Conservation (phyloP, 768 basidiomycete genomes). For the Serendipita sp. region DNA sequence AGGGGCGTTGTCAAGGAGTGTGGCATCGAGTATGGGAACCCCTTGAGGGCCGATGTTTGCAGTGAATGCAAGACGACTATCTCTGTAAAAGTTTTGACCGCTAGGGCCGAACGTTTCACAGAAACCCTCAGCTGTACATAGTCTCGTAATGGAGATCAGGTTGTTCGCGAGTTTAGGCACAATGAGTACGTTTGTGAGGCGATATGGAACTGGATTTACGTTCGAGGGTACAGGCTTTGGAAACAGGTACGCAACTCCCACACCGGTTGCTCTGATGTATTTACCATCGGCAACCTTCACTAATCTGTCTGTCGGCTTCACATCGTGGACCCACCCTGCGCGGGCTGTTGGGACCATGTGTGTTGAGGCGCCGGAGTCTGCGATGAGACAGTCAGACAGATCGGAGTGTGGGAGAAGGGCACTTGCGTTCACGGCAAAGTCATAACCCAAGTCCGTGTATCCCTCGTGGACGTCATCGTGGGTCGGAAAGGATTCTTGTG, state of each 20-base stretch:
- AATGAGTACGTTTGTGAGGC: conserved; percentile 7
- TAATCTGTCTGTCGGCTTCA: neutral
- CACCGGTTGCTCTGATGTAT: neutral
- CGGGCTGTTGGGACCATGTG: neutral
- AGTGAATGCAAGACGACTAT: neutral
- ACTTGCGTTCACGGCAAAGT: too few relatives aligned
- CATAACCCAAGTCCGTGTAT: too few relatives aligned
- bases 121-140: neutral
- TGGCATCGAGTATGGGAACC: neutral
- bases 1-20: neutral
- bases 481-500: too few relatives aligned
- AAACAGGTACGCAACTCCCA: neutral
- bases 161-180: conserved; percentile 4
- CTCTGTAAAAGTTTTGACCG: neutral
- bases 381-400: neutral
- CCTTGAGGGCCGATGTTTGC: neutral
- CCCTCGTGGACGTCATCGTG: too few relatives aligned
- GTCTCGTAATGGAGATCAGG: conserved; percentile 4
- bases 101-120: neutral
- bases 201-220: neutral
- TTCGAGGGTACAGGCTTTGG: neutral
- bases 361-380: neutral
- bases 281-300: neutral
- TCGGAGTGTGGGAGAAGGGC: too few relatives aligned
- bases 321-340: neutral